Evolutionary conservation across 2,329 filamentous ascomycete species (phyloP), one percentile per base, ranked within the genome.

Genomic region (Cyanodermella asteris): DNA sequence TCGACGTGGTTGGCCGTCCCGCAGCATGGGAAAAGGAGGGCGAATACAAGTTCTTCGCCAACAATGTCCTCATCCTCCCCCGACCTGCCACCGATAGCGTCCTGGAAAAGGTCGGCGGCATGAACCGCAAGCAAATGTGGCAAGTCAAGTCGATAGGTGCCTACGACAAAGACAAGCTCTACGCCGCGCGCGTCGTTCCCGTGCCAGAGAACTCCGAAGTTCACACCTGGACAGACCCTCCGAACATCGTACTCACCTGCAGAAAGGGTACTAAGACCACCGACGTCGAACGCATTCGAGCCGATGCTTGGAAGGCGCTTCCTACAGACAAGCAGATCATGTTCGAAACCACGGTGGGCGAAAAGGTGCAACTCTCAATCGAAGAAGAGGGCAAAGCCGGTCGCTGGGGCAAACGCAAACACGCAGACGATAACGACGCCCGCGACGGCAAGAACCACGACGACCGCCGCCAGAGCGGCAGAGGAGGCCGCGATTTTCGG

Each of bases 61-160:
- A 90, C 49, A 84, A 73, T 47, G 82, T 97, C 37, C 61, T 93
- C 39, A 94, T 97, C 42, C 75, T 73, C 18, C 72, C 80, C 1
- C 70, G 75, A 7, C 69, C 74, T 0, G 77, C 74, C 24, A 67
- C 74, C 3, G 57, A 62, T 25, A 64, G 60, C 34, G 72, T 90
- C 13, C 53, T 93, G 16, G 64, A 75, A 26, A 87, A 80, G 46
- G 73, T 87, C 7, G 87, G 87, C 20, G 84, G 84, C 15, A 68
- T 91, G 40, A 80, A 81, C 17, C 70, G 66, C 38, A 84, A 73
- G 47, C 63, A 90, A 49, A 67, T 56, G 20, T 97, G 84, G 80
- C 67, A 77, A 44, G 72, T 91, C 4, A 75, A 69, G 1, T 78
- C 72, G 18, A 67, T 72, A 5, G 80, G 69, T 1, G 67, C 63